Base-by-base conservation (phyloP, 257 asterid genomes). In the Scutellaria galericulata region DNA sequence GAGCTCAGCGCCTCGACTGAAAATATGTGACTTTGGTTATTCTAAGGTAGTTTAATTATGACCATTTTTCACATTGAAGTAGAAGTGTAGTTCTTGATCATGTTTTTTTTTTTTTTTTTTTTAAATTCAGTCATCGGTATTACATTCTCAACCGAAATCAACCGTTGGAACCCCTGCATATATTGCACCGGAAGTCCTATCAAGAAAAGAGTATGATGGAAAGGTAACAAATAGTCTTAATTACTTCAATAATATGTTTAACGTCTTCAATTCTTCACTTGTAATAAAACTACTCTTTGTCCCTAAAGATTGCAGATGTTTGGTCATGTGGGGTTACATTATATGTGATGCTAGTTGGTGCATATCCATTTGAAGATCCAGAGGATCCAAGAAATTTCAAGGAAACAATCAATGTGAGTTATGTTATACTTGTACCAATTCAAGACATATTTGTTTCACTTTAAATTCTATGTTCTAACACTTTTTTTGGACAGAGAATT, bases 261-360 rank as follows among this genome's bases (percentile, higher is more conserved):
- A 35, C 18, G 40, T 52, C 72, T 71, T 66, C 41, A 47, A 44
- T 51, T 64, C 15, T 18, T 66, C 55, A 54, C 64, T 61, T 27
- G 52, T 12, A 50, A 58, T 63, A 31, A 58, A 20, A 64, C 22
- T 10, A 6, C 55, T 55, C n/a, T 60, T 72, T 67, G 63, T 46
- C 13, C 57, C 64, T 69, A 77, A 72, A 92, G 97, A 80, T 84
- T 74, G 96, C 98, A 74, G 98, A 93, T 88, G 98, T 93, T 84
- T 93, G 98, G 97, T 93, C 98, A 8, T 93, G 98, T 84, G 98
- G 98, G 87, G 98, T 93, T 75, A 90, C 98, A 1, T 61, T 93
- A 35, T 93, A 90, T 72, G 98, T 93, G 68, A 93, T 93, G 98
- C 68, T 93, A 50, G 94, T 90, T 69, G 98, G 98, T 61, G 96